These are phyloP conservation scores for Orbilia javanica DNA, from an alignment of 2,329 filamentous ascomycete species.

Conservation along the genomic window DNA sequence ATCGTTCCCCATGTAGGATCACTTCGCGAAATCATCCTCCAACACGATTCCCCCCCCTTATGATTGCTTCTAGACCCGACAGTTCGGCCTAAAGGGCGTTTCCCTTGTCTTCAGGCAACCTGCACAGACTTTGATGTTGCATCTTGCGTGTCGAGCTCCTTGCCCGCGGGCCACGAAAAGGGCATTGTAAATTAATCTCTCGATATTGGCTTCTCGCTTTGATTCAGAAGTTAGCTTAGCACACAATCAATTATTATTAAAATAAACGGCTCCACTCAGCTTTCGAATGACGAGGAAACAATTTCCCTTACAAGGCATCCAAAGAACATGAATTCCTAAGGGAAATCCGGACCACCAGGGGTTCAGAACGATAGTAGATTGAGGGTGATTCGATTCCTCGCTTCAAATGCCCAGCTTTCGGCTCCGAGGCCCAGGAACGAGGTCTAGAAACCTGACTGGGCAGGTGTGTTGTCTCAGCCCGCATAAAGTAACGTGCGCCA, in stretches of 20 bases:
- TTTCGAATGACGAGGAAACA: neutral
- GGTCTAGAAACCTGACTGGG: slow-evolving; percentile 16
- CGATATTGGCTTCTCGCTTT: neutral
- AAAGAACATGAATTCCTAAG: slow-evolving; percentile 2
- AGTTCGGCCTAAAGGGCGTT: neutral
- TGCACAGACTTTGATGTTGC: slow-evolving; percentile 15
- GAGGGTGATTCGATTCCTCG: slow-evolving; percentile 6
- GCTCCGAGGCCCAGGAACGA: slow-evolving; percentile 5
- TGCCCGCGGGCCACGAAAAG: neutral
- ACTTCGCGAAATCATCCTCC: no score
- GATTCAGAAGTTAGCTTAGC: neutral
- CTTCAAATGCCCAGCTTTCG: slow-evolving; percentile 15
- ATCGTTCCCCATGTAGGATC: no score
- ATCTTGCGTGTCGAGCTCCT: slow-evolving; percentile 2
- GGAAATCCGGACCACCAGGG: neutral
- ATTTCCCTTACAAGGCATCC: slow-evolving; percentile 11
- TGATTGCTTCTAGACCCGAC: slow-evolving; percentile 7
- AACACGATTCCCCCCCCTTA: no score
- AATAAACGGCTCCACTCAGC: slow-evolving; percentile 8
- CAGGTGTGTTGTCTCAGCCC: slow-evolving; percentile 4
- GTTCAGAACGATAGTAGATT: neutral
- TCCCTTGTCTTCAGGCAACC: neutral
- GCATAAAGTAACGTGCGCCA: neutral
- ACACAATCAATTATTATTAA: neutral
- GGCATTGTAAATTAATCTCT: slow-evolving; percentile 3